Evolutionary conservation across 257 asterid species (phyloP), one percentile per base, ranked within the genome.

Genomic region (Paulownia fortunei): DNA sequence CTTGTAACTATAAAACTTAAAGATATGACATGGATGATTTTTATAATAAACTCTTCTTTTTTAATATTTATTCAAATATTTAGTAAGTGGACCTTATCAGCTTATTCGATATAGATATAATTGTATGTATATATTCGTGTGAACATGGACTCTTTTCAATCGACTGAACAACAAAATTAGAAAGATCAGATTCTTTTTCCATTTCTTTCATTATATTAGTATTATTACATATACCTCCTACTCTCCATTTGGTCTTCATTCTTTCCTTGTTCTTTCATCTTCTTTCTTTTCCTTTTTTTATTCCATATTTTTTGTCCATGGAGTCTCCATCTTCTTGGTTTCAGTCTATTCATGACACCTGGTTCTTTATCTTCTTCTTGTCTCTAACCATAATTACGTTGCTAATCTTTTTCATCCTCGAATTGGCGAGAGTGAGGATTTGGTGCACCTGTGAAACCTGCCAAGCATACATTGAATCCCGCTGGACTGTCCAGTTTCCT

Each of bases 391-490:
- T 70, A 0, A 37, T 63, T 8, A 52, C 42, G 11, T 30, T 64
- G 39, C 75, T 55, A 30, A 10, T 84, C 10, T 41, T 79, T 44
- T 51, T 72, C 39, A 47, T 84, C 56, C 49, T 83, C 8, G 68
- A 82, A 18, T 51, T 70, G 2, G 5, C 60, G 19, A 74, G 72
- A 66, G 7, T 67, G 18, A 86, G 72, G 78, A 72, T 80, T 65
- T 88, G 83, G 81, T 91, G 97, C 83, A 72, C 63, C 51, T 91
- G 97, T 72, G 80, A 81, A 6, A 87, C 89, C 51, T 91, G 97
- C 80, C 72, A 61, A 73, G 65, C 89, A 24, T 91, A 88, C 77
- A 67, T 86, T 8, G 66, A 81, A n/a, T 80, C 87, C 0, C 13
- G n/a, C n/a, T n/a, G n/a, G n/a, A 41, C n/a, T n/a, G n/a, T n/a